phyloP scores from a whole-genome alignment of 2,329 filamentous ascomycete genomes.

The Colletotrichum simmondsii region DNA sequence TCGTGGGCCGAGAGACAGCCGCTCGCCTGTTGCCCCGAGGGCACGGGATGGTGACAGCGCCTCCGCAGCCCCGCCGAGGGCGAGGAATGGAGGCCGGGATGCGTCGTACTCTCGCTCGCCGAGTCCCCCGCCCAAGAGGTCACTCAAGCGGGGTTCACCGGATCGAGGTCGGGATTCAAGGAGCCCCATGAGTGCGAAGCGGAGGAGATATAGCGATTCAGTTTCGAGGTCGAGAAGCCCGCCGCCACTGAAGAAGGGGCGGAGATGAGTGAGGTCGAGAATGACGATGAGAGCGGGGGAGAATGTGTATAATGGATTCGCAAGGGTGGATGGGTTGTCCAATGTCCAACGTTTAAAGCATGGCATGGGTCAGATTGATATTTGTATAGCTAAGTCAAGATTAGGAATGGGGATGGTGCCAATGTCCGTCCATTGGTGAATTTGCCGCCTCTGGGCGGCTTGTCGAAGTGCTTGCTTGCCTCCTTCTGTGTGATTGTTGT shows the following conservation, averaged over 20 bases:
- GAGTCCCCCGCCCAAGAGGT: constrained; percentile 34
- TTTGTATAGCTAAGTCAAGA: constrained; percentile 5
- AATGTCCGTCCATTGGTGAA: not conserved
- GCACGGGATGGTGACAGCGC: constrained; percentile 33
- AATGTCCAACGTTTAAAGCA: not conserved
- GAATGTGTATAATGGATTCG: constrained; percentile 35
- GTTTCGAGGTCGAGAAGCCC: constrained; percentile 38
- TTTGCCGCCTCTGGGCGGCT: not conserved
- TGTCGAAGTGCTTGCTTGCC: not conserved
- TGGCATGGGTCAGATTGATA: constrained; percentile 7
- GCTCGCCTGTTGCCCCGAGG: constrained; percentile 32
- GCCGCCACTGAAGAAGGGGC: constrained; percentile 39
- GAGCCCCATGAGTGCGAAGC: constrained; percentile 35
- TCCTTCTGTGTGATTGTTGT: not conserved
- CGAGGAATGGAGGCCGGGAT: constrained; percentile 36
- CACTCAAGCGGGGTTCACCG: constrained; percentile 17
- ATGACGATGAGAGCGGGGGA: constrained; percentile 9
- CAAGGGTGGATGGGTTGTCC: not conserved
- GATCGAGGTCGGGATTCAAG: not conserved
- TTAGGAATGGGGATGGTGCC: not conserved
- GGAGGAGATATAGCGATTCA: constrained; percentile 37
- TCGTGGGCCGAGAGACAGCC: constrained; percentile 32
- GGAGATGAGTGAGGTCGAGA: constrained; percentile 36
- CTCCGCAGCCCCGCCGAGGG: constrained; percentile 36
- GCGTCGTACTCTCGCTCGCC: constrained; percentile 36